These are phyloP conservation scores for Hypsizygus ulmarius DNA, from an alignment of 1,284 basidiomycete genomes.

Conservation along the genomic window DNA sequence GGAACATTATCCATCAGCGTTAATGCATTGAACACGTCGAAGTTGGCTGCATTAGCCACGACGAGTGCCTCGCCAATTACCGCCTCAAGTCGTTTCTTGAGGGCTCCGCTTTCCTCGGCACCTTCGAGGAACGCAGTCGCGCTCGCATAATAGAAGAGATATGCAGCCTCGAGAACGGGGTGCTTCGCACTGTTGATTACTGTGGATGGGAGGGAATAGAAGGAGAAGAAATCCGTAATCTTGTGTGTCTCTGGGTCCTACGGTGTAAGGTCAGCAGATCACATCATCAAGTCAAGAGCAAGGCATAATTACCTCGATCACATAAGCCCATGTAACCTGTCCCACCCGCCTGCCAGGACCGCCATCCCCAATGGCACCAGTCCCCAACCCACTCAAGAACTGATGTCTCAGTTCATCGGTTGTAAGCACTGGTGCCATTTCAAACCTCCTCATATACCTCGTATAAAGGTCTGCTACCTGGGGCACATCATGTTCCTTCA, in stretches of 20 bases:
- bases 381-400: constrained; percentile 83
- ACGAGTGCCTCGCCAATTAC: constrained; percentile 80
- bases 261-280: constrained; percentile 1
- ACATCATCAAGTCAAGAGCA: background rate
- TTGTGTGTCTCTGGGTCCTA: constrained; percentile 79
- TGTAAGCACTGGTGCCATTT: constrained; percentile 77
- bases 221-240: constrained; percentile 96
- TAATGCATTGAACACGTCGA: constrained; percentile 96
- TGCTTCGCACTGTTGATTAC: constrained; percentile 70
- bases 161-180: constrained; percentile 79
- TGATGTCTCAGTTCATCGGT: constrained; percentile 86
- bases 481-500: constrained; percentile 77
- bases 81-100: constrained; percentile 72
- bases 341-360: constrained; percentile 53
- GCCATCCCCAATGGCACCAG: constrained; percentile 49
- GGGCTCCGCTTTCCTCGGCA: constrained; percentile 54
- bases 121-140: constrained; percentile 58
- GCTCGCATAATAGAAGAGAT: constrained; percentile 90
- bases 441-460: constrained; percentile 84
- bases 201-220: constrained; percentile 94
- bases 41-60: constrained; percentile 78
- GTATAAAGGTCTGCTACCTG: constrained; percentile 75
- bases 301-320: constrained; percentile 84
- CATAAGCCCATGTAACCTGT: constrained; percentile 96
- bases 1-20: constrained; percentile 92